These are phyloP conservation scores for Erysimum cheiri DNA, from an alignment of 441 rosid species.

Conservation along the genomic window DNA sequence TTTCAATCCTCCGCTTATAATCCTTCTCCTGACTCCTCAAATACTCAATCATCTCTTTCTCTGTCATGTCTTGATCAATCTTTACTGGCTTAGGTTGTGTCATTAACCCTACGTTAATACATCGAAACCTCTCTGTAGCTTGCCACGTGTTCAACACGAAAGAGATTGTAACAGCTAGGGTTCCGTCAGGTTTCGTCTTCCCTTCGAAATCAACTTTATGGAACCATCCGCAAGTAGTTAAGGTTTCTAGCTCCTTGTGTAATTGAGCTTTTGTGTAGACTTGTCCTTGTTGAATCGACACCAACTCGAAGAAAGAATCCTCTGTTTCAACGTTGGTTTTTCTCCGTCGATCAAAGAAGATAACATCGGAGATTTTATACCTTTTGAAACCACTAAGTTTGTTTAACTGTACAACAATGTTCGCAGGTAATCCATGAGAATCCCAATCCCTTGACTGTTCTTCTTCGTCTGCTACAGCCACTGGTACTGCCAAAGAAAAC, in stretches of 20 bases:
- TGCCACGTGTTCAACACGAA: slow-evolving; percentile 78
- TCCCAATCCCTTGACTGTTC: slow-evolving; percentile 70
- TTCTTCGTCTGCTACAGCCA: slow-evolving; percentile 70
- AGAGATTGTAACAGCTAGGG: slow-evolving; percentile 59
- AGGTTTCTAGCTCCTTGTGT: slow-evolving; percentile 69
- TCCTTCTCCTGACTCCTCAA: slow-evolving; percentile 76
- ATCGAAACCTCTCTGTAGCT: slow-evolving; percentile 64
- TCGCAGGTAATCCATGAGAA: slow-evolving; percentile 79
- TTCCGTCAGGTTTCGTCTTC: slow-evolving; percentile 79
- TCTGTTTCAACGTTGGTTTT: slow-evolving; percentile 60
- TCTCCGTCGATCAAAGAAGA: slow-evolving; percentile 62
- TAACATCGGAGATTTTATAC: slow-evolving; percentile 71
- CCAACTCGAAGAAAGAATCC: slow-evolving; percentile 82
- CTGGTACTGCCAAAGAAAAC: slow-evolving; percentile 43
- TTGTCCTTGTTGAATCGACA: slow-evolving; percentile 69
- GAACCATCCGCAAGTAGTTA: slow-evolving; percentile 79
- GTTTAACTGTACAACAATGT: slow-evolving; percentile 65
- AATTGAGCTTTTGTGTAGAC: slow-evolving; percentile 73
- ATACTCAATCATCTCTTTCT: slow-evolving; percentile 77
- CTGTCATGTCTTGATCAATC: slow-evolving; percentile 85
- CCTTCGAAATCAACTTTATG: slow-evolving; percentile 81
- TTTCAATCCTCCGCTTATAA: slow-evolving; percentile 68
- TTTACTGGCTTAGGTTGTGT: slow-evolving; percentile 68
- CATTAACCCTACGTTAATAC: slow-evolving; percentile 84
- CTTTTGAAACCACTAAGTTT: slow-evolving; percentile 74